Percentiles rank a stretch among this genome's conserved stretches.
These are phyloP conservation scores for Magnaporthales sp. DNA, from an alignment of 2,329 filamentous ascomycete species.

Conservation along the genomic window DNA sequence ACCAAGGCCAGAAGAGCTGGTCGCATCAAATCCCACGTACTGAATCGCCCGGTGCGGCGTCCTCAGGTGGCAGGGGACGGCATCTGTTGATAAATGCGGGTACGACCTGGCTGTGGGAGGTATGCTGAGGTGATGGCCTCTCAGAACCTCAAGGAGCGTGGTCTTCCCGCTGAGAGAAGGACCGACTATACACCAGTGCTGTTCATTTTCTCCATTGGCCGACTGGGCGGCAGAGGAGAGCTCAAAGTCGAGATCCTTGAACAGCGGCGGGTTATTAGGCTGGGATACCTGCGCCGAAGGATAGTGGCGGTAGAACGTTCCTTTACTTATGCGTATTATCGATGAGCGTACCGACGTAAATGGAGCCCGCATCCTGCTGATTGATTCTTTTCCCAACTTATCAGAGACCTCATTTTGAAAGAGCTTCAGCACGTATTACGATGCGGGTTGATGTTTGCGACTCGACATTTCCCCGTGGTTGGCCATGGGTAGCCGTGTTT, in stretches of 20 bases:
- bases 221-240: constrained; percentile 45
- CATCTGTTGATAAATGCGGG: constrained; percentile 63
- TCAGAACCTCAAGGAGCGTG: constrained; percentile 69
- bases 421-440: background rate
- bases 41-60: constrained; percentile 62
- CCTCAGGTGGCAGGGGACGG: constrained; percentile 45
- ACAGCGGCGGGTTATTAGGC: constrained; percentile 68
- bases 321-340: constrained; percentile 65
- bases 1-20: constrained; percentile 41
- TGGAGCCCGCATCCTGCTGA: constrained; percentile 25
- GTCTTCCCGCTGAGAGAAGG: constrained; percentile 73
- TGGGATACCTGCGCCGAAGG: constrained; percentile 33
- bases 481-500: background rate
- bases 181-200: constrained; percentile 80
- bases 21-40: constrained; percentile 82
- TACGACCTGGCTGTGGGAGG: constrained; percentile 70
- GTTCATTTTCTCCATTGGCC: constrained; percentile 25
- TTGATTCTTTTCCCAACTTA: background rate
- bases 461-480: background rate
- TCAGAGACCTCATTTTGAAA: background rate
- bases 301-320: constrained; percentile 74
- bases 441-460: background rate
- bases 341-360: constrained; percentile 32
- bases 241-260: constrained; percentile 60
- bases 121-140: constrained; percentile 65